Conservation (phyloP, 2,329 filamentous ascomycete species). For the Tolypocladium ovalisporum region DNA sequence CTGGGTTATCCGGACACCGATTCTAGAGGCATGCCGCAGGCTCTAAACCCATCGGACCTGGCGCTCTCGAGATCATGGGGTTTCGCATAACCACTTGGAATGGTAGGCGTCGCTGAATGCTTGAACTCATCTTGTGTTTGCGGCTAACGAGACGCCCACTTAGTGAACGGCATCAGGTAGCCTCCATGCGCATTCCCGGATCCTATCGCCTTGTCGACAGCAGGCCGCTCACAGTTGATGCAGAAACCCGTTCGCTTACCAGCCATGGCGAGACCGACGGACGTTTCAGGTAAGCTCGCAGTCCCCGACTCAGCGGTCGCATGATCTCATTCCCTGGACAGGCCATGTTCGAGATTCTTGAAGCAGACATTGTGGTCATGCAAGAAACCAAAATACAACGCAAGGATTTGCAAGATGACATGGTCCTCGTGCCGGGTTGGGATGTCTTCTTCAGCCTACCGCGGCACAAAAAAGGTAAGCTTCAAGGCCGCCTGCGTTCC, state of each 20-base stretch:
- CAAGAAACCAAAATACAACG: slow-evolving; percentile 95
- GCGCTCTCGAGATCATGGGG: slow-evolving; percentile 39
- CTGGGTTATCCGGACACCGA: no score
- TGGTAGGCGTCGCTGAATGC: slow-evolving; percentile 36
- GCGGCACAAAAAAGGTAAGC: slow-evolving; percentile 76
- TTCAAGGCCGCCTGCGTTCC: background rate
- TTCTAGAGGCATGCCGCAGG: background rate
- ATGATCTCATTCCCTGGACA: slow-evolving; percentile 18
- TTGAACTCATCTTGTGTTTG: background rate
- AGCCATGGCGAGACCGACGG: slow-evolving; percentile 66
- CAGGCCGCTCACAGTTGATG: background rate
- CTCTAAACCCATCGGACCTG: background rate
- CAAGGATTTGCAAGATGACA: slow-evolving; percentile 86
- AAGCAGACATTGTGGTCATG: slow-evolving; percentile 87
- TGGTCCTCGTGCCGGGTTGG: slow-evolving; percentile 92
- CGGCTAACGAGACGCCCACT: slow-evolving; percentile 4
- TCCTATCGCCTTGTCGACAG: background rate
- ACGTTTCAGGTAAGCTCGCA: slow-evolving; percentile 50
- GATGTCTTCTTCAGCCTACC: slow-evolving; percentile 94
- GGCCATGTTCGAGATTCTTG: slow-evolving; percentile 90
- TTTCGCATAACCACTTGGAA: slow-evolving; percentile 83
- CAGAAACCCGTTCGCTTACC: slow-evolving; percentile 74
- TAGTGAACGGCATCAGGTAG: slow-evolving; percentile 72
- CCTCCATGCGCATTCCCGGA: background rate
- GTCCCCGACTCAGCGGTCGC: background rate